Base-by-base conservation (phyloP, 805 yeast genomes). In the Hanseniaspora hatyaiensis region DNA sequence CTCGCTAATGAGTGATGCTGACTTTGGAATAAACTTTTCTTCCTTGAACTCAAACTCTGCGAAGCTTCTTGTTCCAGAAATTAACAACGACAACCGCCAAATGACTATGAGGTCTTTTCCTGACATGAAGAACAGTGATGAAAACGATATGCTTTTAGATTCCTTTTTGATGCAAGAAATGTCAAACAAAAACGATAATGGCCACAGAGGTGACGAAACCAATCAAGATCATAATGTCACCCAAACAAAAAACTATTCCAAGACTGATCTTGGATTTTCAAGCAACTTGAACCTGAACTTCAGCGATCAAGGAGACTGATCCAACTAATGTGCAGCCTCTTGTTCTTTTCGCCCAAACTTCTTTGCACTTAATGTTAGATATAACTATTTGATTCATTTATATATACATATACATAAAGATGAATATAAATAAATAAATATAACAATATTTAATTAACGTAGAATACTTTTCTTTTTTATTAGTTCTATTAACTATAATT, bases 131-230 rank as follows among this genome's bases (percentile, higher is more conserved):
- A 33, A 16, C 4, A 15, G 23, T 9, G 43, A 30, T 8, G 28
- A 15, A 13, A 33, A 40, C 4, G 34, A 40, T 20, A 30, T 40
- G 3, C 34, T 45, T 3, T 13, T 45, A 16, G 33, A 32, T 19
- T 30, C 31, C 8, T 45, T 45, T 22, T 23, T 45, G 42, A 37
- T 37, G 38, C 36, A 45, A 9, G 42, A 43, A 11, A 37, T 24
- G 15, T 1, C 40, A 26, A 26, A 26, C 29, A 26, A 26, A 26
- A 26, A 26, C 11, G 9, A 26, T 26, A 26, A 26, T 26, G 11
- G 11, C 29, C 6, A 26, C 11, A 26, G 11, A 6, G 11, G 11
- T 11, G 11, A 26, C 29, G 11, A 26, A 6, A 26, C 6, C 29
- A 26, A 26, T 26, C 6, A 26, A 26, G 11, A 8, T 26, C 9